A percentile compares a stretch with the other conserved stretches of the same genome.
These are phyloP conservation scores for Trichophyton mentagrophytes DNA, from an alignment of 2,329 filamentous ascomycete genomes.

Conservation along the genomic window DNA sequence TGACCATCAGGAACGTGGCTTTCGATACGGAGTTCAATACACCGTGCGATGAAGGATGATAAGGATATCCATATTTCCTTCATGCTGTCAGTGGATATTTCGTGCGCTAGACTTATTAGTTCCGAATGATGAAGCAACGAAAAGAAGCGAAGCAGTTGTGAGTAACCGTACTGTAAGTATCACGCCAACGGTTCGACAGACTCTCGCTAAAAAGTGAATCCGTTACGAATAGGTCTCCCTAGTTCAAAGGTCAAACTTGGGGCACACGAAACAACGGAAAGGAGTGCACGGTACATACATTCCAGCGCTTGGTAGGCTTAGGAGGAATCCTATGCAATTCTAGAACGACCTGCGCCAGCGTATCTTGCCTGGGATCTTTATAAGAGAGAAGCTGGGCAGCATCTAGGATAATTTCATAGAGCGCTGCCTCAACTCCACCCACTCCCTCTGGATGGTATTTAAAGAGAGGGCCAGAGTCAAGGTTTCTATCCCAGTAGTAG, in stretches of 20 bases:
- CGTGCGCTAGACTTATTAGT: not conserved
- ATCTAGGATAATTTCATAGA: constrained; percentile 1
- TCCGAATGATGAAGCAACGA: too few relatives aligned
- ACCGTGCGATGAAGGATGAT: not conserved
- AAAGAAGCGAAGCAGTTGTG: not conserved
- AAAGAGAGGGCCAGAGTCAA: constrained; percentile 1
- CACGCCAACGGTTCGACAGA: constrained; percentile 1
- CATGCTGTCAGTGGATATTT: not conserved
- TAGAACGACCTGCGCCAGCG: not conserved
- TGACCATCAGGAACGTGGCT: not conserved
- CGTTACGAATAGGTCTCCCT: not conserved
- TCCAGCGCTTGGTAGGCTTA: not conserved
- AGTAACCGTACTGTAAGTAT: not conserved
- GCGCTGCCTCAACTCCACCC: not conserved
- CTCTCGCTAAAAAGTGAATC: not conserved
- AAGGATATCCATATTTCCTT: not conserved
- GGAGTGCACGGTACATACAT: not conserved
- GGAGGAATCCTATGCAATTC: constrained; percentile 5
- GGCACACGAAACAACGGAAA: too few relatives aligned
- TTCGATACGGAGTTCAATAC: not conserved
- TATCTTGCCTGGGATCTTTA: constrained; percentile 7
- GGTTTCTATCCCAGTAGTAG: constrained; percentile 6
- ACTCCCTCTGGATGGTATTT: not conserved
- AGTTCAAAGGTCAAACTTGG: not conserved
- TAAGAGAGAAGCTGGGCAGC: not conserved